phyloP scores from a whole-genome alignment of 441 rosid genomes.

The Kokia cookei region DNA sequence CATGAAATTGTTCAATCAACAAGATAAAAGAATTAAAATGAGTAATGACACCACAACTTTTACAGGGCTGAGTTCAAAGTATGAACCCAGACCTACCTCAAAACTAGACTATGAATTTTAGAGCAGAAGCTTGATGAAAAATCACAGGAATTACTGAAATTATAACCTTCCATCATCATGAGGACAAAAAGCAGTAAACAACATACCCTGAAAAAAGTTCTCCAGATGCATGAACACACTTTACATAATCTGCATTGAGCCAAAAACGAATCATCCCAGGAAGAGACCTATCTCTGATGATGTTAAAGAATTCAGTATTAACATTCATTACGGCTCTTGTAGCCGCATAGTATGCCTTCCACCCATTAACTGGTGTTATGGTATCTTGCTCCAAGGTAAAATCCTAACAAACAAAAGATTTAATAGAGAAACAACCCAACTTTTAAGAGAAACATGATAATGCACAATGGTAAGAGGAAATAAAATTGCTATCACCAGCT shows the following conservation, averaged over 20 bases:
- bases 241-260: slow-evolving; percentile 89
- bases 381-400: slow-evolving; percentile 87
- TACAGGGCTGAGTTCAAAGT: not conserved
- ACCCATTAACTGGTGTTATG: slow-evolving; percentile 76
- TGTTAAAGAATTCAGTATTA: slow-evolving; percentile 74
- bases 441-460: not conserved
- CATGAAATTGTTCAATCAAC: not conserved
- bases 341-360: slow-evolving; percentile 95
- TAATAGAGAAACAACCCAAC: not conserved
- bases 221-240: slow-evolving; percentile 85
- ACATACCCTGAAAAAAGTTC: slow-evolving; percentile 83
- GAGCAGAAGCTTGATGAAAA: not conserved
- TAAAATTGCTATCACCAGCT: not conserved
- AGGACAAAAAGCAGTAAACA: not conserved
- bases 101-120: not conserved
- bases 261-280: slow-evolving; percentile 75
- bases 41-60: not conserved
- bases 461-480: not conserved
- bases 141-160: not conserved
- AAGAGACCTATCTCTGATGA: slow-evolving; percentile 73
- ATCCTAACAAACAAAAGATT: slow-evolving; percentile 42
- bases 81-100: not conserved
- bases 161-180: not conserved
- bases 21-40: not conserved
- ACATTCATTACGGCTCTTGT: slow-evolving; percentile 83